Conservation (phyloP, 148 eudicot species). For the Rhododendron kiyosumense region DNA sequence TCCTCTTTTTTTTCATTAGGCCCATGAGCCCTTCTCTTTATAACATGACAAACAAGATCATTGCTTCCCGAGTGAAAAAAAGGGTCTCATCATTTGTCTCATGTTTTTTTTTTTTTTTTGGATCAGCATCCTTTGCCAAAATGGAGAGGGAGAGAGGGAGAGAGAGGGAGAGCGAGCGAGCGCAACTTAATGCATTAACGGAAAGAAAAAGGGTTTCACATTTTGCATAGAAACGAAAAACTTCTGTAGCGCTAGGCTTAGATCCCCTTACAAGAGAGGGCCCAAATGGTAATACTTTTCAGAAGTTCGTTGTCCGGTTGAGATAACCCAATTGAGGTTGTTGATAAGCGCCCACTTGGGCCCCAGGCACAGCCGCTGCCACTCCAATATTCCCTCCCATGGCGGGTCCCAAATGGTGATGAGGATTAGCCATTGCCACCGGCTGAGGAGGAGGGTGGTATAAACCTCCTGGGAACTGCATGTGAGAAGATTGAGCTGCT, state of each 20-base stretch:
- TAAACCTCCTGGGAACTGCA: conserved; percentile 73
- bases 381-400: conserved; percentile 53
- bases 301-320: conserved; percentile 71
- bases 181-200: conserved; percentile 29
- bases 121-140: not conserved
- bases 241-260: conserved; percentile 16
- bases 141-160: not conserved
- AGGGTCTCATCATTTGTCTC: not conserved
- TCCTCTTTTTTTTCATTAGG: not conserved
- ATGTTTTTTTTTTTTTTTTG: too few relatives aligned
- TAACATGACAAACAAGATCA: not conserved
- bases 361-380: conserved; percentile 42
- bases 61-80: not conserved
- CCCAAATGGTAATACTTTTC: conserved; percentile 17
- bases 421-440: conserved; percentile 56
- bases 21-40: not conserved
- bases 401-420: conserved; percentile 49
- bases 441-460: conserved; percentile 59
- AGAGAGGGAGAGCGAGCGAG: not conserved
- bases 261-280: conserved; percentile 19
- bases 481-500: conserved; percentile 69
- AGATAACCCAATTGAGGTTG: conserved; percentile 74
- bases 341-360: conserved; percentile 67
- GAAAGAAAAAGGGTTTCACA: conserved; percentile 15
- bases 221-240: conserved; percentile 20